phyloP scores from a whole-genome alignment of 345 rosid genomes.

The Corymbia maculata region DNA sequence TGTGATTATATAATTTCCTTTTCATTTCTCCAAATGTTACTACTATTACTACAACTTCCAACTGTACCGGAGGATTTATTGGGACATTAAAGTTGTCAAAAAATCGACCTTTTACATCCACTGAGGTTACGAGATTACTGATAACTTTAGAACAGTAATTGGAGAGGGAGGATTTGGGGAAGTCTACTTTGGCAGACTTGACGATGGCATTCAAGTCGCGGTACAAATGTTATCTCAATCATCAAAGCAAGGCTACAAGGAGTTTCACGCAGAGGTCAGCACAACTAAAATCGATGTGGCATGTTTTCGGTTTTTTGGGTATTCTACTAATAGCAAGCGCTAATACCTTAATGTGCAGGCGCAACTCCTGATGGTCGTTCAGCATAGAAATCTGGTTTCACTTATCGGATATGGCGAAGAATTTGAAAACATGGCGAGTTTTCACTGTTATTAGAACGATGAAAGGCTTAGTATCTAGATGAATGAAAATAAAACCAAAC shows the following conservation, averaged over 20 bases:
- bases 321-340: neutral
- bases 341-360: neutral
- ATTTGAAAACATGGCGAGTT: neutral
- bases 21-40: neutral
- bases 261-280: constrained; percentile 15
- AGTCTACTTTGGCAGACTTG: constrained; percentile 12
- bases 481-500: too few species aligned
- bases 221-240: constrained; percentile 10
- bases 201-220: constrained; percentile 10
- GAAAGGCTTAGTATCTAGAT: too few species aligned
- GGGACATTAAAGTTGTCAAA: neutral
- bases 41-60: neutral
- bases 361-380: constrained; percentile 12
- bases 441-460: too few species aligned
- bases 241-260: constrained; percentile 15
- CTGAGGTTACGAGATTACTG: constrained; percentile 9
- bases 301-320: neutral
- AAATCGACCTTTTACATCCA: neutral
- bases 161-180: constrained; percentile 23
- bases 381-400: constrained; percentile 14
- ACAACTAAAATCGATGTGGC: too few species aligned
- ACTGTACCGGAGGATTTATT: too few species aligned
- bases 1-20: neutral
- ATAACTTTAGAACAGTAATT: neutral
- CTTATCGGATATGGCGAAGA: constrained; percentile 24